phyloP scores from a whole-genome alignment of 1,284 basidiomycete genomes.

The Sanghuangporus weigelae region DNA sequence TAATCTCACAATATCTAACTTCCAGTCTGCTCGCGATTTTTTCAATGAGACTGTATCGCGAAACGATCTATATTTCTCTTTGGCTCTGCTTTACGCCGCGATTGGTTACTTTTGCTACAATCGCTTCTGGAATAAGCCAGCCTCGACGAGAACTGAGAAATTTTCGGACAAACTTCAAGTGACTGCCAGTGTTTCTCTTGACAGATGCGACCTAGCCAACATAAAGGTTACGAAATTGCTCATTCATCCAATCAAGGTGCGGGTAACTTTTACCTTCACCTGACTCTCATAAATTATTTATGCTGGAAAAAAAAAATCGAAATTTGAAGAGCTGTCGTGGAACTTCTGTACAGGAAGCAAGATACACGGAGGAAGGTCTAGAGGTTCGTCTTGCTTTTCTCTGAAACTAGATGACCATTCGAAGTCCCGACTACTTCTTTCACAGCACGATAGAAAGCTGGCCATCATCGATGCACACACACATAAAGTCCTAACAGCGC shows the following conservation, averaged over 20 bases:
- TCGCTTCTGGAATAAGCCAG: background rate
- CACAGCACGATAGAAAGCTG: conserved; percentile 64
- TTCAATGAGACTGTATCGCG: background rate
- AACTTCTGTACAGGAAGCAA: conserved; percentile 48
- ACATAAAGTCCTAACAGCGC: conserved; percentile 55
- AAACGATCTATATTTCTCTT: background rate
- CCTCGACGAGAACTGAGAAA: background rate
- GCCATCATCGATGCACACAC: conserved; percentile 55
- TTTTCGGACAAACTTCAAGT: background rate
- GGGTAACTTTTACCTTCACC: background rate
- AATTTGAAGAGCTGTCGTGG: conserved; percentile 53
- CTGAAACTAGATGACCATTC: background rate
- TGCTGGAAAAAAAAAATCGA: background rate
- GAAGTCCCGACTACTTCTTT: background rate
- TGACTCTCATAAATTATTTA: conserved; percentile 6
- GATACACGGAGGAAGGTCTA: conserved; percentile 56
- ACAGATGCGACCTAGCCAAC: conserved; percentile 6
- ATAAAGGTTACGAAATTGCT: conserved; percentile 48
- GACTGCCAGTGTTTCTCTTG: background rate
- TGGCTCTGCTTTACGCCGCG: background rate
- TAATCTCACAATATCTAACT: background rate
- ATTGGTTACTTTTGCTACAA: background rate
- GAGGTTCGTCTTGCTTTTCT: conserved; percentile 39
- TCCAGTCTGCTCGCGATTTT: background rate
- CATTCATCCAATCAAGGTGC: conserved; percentile 64